Base-by-base conservation (phyloP, 1,139 yeast genomes). In the Zygosaccharomyces sapae region DNA sequence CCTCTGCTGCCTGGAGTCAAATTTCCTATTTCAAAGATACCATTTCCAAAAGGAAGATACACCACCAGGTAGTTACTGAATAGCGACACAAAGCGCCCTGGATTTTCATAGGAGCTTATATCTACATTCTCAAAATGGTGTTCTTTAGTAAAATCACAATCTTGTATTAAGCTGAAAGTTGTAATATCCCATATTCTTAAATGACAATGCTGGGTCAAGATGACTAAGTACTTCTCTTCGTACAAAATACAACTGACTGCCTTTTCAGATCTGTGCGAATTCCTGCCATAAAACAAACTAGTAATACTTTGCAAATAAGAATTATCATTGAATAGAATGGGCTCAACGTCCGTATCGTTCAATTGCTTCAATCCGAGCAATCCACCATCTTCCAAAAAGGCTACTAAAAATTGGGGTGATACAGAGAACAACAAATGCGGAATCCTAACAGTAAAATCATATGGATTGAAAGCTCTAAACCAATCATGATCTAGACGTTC, bases 381-480 rank as follows among this genome's bases (percentile, higher is more conserved):
- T 13, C 86, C 83, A 47, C 96, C 96, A 66, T 88, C 95, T 38
- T 74, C 73, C 46, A 87, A 70, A 1, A 86, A 74, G 0, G 83
- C 77, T 5, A 87, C 63, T 7, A 75, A 65, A 48, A 72, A 71
- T 13, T 62, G 58, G 0, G 70, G 54, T 42, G 76, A 74, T 5
- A 81, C 63, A 0, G 82, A 64, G 47, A 74, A 72, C 50, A 86
- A 57, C 18, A 72, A 67, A 49, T 78, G 77, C 1, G 95, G 92
- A 9, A 71, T 66, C 56, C 89, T 75, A 37, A 83, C 70, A 50
- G 85, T 88, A 61, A 87, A 86, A 10, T 88, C 80, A 61, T 83
- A 84, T 1, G 95, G 95, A 31, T 79, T 77, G 2, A 86, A 75
- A 33, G 80, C 77, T 51, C 72, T 73, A 44, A 84, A 81, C 90